These are phyloP conservation scores for Colletotrichum zoysiae DNA, from an alignment of 2,329 filamentous ascomycete species.

Conservation along the genomic window DNA sequence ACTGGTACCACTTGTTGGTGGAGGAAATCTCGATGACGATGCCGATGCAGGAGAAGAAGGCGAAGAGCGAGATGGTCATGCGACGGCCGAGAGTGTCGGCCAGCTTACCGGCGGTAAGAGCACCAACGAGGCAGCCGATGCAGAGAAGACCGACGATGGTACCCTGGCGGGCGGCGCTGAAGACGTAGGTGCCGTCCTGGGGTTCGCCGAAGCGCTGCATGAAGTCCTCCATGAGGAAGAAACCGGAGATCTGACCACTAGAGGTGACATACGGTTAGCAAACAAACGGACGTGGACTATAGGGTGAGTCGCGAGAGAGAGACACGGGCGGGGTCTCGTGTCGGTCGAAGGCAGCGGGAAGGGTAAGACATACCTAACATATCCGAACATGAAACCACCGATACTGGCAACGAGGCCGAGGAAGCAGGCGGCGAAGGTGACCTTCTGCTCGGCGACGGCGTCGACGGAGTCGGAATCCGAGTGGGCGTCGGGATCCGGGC, in stretches of 20 bases:
- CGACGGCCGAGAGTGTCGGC: constrained; percentile 73
- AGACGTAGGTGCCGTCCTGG: constrained; percentile 57
- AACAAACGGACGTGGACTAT: neutral
- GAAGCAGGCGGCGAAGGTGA: constrained; percentile 59
- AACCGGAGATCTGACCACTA: constrained; percentile 72
- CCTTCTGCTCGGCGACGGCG: constrained; percentile 43
- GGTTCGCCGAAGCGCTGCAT: constrained; percentile 64
- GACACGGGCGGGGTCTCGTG: constrained; percentile 2
- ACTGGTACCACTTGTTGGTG: constrained; percentile 68
- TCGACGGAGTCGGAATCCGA: constrained; percentile 27
- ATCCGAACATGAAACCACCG: constrained; percentile 70
- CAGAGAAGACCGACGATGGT: constrained; percentile 74
- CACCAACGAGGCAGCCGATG: constrained; percentile 70
- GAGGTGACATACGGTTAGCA: constrained; percentile 1
- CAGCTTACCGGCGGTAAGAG: constrained; percentile 69
- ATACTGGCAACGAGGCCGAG: constrained; percentile 66
- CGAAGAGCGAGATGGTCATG: constrained; percentile 71
- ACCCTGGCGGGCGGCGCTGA: constrained; percentile 71
- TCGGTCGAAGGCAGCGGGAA: neutral
- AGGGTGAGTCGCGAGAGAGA: neutral
- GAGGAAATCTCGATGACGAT: constrained; percentile 74
- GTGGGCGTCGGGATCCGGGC: constrained; percentile 11
- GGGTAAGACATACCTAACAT: constrained; percentile 60
- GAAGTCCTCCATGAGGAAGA: constrained; percentile 71
- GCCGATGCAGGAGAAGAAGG: constrained; percentile 73